These are phyloP conservation scores for Cryptococcus sp. DNA, from an alignment of 1,284 basidiomycete species.

Conservation along the genomic window DNA sequence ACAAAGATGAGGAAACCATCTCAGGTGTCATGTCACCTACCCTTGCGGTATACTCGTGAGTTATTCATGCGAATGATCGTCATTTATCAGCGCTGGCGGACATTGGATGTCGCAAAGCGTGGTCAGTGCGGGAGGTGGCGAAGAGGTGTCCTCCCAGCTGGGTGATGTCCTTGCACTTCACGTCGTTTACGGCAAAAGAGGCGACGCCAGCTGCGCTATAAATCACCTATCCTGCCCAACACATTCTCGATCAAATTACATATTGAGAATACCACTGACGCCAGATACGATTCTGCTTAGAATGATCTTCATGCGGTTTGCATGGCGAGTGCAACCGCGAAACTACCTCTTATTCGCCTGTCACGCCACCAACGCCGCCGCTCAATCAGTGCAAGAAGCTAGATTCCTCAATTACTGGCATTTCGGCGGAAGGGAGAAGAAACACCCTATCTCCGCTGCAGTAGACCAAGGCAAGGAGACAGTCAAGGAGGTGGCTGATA, in stretches of 20 bases:
- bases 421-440: slow-evolving; percentile 49
- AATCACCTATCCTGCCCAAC: too few species aligned
- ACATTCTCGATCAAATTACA: too few species aligned
- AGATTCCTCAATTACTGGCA: slow-evolving; percentile 87
- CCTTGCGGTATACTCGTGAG: slow-evolving; percentile 85
- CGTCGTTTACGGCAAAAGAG: too few species aligned
- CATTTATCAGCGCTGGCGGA: too few species aligned
- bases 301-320: slow-evolving; percentile 92
- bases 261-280: too few species aligned
- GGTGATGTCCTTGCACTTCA: too few species aligned
- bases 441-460: slow-evolving; percentile 28
- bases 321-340: slow-evolving; percentile 90
- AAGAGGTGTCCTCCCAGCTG: too few species aligned
- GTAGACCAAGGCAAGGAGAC: slow-evolving; percentile 2
- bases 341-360: slow-evolving; percentile 94
- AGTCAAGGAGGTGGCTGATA: slow-evolving; percentile 15
- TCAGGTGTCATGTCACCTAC: slow-evolving; percentile 91
- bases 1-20: slow-evolving; percentile 91
- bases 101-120: too few species aligned
- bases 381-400: slow-evolving; percentile 76
- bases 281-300: slow-evolving; percentile 54
- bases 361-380: slow-evolving; percentile 84
- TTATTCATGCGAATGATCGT: slow-evolving; percentile 29
- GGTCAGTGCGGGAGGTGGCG: too few species aligned
- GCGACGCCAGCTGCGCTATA: too few species aligned